Evolutionary conservation across 164 flowering plant genomes (phyloP).

Genomic region (Chloranthus sessilifolius): DNA sequence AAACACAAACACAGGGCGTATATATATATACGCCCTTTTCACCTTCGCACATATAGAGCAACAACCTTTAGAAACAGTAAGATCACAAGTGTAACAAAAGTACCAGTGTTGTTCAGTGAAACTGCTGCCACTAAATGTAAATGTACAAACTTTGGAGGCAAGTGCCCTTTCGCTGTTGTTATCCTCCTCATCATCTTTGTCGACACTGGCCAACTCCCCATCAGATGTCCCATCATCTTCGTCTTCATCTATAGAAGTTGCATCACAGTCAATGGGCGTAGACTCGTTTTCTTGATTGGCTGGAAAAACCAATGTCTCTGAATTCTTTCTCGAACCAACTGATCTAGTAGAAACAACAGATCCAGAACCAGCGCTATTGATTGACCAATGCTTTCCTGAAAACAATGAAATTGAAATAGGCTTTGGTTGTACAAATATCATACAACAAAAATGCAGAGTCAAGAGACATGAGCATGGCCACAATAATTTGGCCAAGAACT

Average conservation of each 20-base stretch:
- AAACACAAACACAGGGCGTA: no score
- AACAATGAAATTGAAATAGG: conserved; percentile 65
- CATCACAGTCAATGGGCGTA: conserved; percentile 80
- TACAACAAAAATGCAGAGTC: conserved; percentile 63
- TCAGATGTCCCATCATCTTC: conserved; percentile 99
- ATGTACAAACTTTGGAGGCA: conserved; percentile 96
- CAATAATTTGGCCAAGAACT: conserved; percentile 51
- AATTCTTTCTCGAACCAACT: conserved; percentile 49
- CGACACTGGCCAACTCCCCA: conserved; percentile 87
- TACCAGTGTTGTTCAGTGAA: conserved; percentile 99
- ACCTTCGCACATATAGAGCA: conserved; percentile 99
- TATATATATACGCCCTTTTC: no score
- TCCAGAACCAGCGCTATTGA: conserved; percentile 40
- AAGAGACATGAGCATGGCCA: conserved; percentile 62
- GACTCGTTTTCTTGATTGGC: conserved; percentile 63
- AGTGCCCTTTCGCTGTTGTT: conserved; percentile 77
- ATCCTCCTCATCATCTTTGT: conserved; percentile 94
- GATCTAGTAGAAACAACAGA: conserved; percentile 38
- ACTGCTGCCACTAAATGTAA: conserved; percentile 99
- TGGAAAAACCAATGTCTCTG: conserved; percentile 58
- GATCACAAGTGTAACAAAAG: conserved; percentile 98
- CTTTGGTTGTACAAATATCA: conserved; percentile 69
- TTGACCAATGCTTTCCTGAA: conserved; percentile 40
- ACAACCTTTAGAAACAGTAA: conserved; percentile 95
- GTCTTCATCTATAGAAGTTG: conserved; percentile 89